phyloP scores from a whole-genome alignment of 306 rosid genomes.

The Hippophae gyantsensis region DNA sequence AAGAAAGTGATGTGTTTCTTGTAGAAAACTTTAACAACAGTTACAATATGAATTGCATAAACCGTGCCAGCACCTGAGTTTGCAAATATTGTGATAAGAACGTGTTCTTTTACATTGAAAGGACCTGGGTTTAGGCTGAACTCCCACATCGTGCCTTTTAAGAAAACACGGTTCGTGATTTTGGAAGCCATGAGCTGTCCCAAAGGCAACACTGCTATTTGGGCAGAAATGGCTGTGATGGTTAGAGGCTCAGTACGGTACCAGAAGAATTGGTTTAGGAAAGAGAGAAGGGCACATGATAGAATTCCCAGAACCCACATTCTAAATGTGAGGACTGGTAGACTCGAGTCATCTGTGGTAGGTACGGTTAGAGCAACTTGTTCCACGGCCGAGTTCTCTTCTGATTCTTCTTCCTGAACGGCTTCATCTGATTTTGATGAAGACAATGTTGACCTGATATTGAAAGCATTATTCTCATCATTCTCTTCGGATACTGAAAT shows the following conservation, averaged over 20 bases:
- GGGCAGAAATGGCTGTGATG: conserved; percentile 82
- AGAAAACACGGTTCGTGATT: conserved; percentile 43
- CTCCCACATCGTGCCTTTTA: conserved; percentile 50
- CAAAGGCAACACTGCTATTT: conserved; percentile 81
- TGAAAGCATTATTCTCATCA: no score
- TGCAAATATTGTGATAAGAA: conserved; percentile 84
- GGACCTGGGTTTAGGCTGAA: conserved; percentile 81
- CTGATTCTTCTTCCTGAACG: neutral
- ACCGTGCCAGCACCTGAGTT: conserved; percentile 92
- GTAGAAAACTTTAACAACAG: conserved; percentile 66
- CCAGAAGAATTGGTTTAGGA: conserved; percentile 92
- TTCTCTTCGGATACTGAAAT: no score
- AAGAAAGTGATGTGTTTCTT: conserved; percentile 44
- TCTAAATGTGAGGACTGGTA: conserved; percentile 70
- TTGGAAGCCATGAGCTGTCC: conserved; percentile 76
- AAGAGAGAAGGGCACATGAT: conserved; percentile 60
- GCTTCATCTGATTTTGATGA: no score
- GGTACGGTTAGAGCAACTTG: conserved; percentile 88
- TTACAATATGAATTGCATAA: conserved; percentile 79
- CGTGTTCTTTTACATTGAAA: conserved; percentile 87
- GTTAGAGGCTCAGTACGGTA: conserved; percentile 74
- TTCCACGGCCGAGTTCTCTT: conserved; percentile 55
- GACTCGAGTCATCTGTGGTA: conserved; percentile 54
- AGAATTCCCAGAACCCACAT: conserved; percentile 82
- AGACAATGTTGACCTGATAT: no score